These are phyloP conservation scores for Murraya koenigii DNA, from an alignment of 345 rosid species.

Conservation along the genomic window DNA sequence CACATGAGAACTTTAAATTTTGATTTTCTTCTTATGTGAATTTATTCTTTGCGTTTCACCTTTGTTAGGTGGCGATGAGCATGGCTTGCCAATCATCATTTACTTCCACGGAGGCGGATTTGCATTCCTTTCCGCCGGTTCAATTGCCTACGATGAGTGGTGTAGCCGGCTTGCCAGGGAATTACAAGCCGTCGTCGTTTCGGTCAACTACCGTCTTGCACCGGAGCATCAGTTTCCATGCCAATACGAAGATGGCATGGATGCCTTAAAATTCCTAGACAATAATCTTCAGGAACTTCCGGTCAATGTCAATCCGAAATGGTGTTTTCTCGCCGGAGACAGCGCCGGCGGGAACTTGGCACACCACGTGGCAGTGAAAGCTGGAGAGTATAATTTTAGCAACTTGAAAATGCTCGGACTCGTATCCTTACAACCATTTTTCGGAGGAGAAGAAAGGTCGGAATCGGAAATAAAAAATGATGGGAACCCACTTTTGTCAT, in stretches of 20 bases:
- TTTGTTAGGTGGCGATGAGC: neutral
- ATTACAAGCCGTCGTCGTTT: conserved; percentile 23
- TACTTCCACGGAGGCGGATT: conserved; percentile 45
- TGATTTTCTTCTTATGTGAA: too few relatives aligned
- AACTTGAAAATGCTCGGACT: conserved; percentile 16
- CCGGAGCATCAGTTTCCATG: conserved; percentile 38
- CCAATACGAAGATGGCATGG: conserved; percentile 32
- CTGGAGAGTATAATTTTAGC: neutral
- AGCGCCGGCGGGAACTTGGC: conserved; percentile 34
- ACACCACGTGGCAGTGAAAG: conserved; percentile 25
- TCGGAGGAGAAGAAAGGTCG: conserved; percentile 33
- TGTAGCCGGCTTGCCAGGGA: conserved; percentile 27
- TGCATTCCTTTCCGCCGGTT: conserved; percentile 19
- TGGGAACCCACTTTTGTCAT: neutral
- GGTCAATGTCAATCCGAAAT: neutral
- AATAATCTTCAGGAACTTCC: neutral
- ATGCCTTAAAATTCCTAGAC: conserved; percentile 7
- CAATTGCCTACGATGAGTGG: conserved; percentile 11
- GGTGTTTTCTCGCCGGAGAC: conserved; percentile 29
- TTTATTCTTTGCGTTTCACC: too few relatives aligned
- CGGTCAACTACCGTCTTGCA: conserved; percentile 34
- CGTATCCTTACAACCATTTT: conserved; percentile 28
- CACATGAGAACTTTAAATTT: too few relatives aligned
- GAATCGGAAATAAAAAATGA: conserved; percentile 19
- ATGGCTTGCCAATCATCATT: conserved; percentile 20